phyloP scores from a whole-genome alignment of 768 basidiomycete species.

The Russula brevipes region DNA sequence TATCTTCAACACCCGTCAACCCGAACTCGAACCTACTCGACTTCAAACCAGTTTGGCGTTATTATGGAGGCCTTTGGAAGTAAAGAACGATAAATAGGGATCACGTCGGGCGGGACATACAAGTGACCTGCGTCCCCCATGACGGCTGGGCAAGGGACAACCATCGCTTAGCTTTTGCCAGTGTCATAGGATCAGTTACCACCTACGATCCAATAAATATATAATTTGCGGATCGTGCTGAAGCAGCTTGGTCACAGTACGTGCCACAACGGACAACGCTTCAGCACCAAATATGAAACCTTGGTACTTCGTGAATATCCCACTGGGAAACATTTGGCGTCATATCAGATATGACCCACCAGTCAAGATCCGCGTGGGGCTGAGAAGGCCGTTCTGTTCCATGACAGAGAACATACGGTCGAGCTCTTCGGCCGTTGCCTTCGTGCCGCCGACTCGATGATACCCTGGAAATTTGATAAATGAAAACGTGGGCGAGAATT shows the following conservation, averaged over 20 bases:
- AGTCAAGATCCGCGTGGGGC: slow-evolving; percentile 71
- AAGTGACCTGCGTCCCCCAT: slow-evolving; percentile 87
- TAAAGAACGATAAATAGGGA: slow-evolving; percentile 80
- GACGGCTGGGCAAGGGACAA: slow-evolving; percentile 56
- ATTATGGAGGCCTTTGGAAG: slow-evolving; percentile 86
- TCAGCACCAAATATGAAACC: slow-evolving; percentile 89
- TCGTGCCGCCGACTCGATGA: slow-evolving; percentile 72
- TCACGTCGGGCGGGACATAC: slow-evolving; percentile 82
- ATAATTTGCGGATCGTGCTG: slow-evolving; percentile 53
- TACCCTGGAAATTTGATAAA: slow-evolving; percentile 56
- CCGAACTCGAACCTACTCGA: slow-evolving; percentile 61
- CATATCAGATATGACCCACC: slow-evolving; percentile 37
- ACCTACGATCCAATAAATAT: slow-evolving; percentile 90
- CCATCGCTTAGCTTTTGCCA: neutral
- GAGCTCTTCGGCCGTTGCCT: slow-evolving; percentile 74
- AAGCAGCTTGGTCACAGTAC: slow-evolving; percentile 58
- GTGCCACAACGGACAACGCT: slow-evolving; percentile 60
- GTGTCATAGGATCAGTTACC: neutral
- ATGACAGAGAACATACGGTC: slow-evolving; percentile 65
- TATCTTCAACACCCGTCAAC: neutral
- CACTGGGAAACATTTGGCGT: neutral
- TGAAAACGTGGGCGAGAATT: neutral
- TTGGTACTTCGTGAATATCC: slow-evolving; percentile 28
- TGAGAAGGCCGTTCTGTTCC: slow-evolving; percentile 69
- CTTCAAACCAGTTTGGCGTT: slow-evolving; percentile 98